Conservation (phyloP, 352 stramenopile genomes). For the Phytopythium montanum region DNA sequence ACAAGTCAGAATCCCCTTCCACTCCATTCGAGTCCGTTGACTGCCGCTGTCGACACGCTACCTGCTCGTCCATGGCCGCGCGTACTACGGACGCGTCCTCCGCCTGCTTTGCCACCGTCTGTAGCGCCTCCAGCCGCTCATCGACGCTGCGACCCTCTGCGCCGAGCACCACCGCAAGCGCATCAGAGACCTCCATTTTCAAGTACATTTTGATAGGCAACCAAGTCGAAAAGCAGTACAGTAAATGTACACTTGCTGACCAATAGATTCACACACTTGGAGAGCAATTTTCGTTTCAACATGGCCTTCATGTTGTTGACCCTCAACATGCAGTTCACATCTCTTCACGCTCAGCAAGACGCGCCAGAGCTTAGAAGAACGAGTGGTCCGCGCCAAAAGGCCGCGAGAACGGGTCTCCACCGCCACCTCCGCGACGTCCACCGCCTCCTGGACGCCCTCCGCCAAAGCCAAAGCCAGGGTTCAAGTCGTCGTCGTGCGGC, state of each 20-base stretch:
- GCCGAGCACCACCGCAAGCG: neutral
- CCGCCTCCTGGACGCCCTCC: slow-evolving; percentile 14
- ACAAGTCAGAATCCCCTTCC: neutral
- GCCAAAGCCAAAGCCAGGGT: slow-evolving; percentile 37
- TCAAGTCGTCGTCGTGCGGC: slow-evolving; percentile 60
- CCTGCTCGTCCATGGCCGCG: neutral
- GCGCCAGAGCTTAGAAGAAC: slow-evolving; percentile 42
- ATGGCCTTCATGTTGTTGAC: neutral
- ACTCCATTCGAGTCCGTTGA: neutral
- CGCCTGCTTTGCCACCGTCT: neutral
- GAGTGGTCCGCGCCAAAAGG: slow-evolving; percentile 65
- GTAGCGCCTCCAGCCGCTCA: neutral
- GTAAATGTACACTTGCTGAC: neutral
- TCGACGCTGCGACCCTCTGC: neutral
- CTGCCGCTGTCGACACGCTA: neutral
- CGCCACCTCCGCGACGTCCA: too few relatives aligned
- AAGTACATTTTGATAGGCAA: neutral
- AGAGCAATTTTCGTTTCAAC: neutral
- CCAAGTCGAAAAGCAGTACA: neutral
- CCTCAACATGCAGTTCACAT: neutral
- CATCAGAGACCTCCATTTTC: neutral
- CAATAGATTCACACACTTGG: neutral
- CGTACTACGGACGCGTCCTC: neutral
- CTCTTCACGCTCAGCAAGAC: too few relatives aligned
- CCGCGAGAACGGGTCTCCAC: slow-evolving; percentile 30